phyloP scores from a whole-genome alignment of 345 rosid genomes.

The Dipteronia sinensis region DNA sequence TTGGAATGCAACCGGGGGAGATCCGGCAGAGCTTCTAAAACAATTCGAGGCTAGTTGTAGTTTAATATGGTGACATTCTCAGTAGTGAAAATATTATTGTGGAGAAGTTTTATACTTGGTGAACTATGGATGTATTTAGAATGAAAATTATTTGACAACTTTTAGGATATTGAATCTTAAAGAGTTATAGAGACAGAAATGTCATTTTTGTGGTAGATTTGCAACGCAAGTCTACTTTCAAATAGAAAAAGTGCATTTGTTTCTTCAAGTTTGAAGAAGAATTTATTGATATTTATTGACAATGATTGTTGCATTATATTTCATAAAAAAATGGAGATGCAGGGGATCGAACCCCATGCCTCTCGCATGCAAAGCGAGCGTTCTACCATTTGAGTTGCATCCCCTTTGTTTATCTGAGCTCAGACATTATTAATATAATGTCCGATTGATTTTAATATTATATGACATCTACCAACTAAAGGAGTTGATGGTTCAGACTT shows the following conservation, averaged over 20 bases:
- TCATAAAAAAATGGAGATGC: constrained; percentile 58
- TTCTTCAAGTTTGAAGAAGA: background rate
- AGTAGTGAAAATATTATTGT: background rate
- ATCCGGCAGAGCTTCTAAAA: background rate
- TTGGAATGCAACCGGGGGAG: too few species aligned
- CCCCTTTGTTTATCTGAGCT: constrained; percentile 34
- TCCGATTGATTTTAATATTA: too few species aligned
- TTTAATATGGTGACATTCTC: background rate
- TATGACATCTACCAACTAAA: too few species aligned
- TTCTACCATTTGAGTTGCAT: constrained; percentile 96
- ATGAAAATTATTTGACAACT: background rate
- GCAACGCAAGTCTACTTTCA: background rate
- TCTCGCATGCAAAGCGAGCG: constrained; percentile 96
- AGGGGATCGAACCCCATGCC: constrained; percentile 90
- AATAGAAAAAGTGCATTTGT: background rate
- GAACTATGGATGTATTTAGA: background rate
- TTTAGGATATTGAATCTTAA: background rate
- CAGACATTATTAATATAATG: too few species aligned
- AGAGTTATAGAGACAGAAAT: background rate
- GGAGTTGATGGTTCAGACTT: too few species aligned
- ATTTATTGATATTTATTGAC: background rate
- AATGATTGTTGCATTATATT: too few species aligned
- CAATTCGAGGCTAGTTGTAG: background rate
- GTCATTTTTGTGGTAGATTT: background rate
- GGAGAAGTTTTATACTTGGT: background rate